Conservation (phyloP, 176 grass and related monocot genomes). For the Elaeis guineensis region DNA sequence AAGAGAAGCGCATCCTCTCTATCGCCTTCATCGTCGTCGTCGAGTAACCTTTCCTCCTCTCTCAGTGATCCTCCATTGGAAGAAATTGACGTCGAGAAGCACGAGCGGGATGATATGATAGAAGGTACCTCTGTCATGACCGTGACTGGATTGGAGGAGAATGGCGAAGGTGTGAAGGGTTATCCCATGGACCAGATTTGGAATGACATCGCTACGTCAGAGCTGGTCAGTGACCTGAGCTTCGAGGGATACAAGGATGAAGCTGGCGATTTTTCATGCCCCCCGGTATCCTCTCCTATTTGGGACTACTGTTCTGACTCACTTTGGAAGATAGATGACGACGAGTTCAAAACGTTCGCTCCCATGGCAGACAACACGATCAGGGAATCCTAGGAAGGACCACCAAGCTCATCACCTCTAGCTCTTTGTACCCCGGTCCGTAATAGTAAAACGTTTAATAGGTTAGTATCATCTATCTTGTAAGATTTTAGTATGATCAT, state of each 20-base stretch:
- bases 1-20: constrained; percentile 21
- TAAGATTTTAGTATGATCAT: constrained; percentile 2
- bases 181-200: constrained; percentile 67
- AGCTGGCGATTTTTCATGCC: not conserved
- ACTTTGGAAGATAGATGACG: constrained; percentile 75
- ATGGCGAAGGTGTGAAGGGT: constrained; percentile 16
- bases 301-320: constrained; percentile 68
- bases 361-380: too few species aligned
- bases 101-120: not conserved
- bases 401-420: too few species aligned
- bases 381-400: too few species aligned
- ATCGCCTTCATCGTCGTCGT: constrained; percentile 14
- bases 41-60: constrained; percentile 6
- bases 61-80: constrained; percentile 1
- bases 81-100: not conserved
- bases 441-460: too few species aligned
- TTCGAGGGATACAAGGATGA: constrained; percentile 32
- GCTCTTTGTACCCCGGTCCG: too few species aligned
- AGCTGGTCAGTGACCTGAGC: constrained; percentile 20
- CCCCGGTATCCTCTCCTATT: constrained; percentile 31
- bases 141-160: constrained; percentile 2
- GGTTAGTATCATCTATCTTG: not conserved
- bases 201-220: constrained; percentile 65
- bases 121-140: not conserved
- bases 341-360: constrained; percentile 51